These are phyloP conservation scores for Pythium pyrilobum DNA, from an alignment of 352 stramenopile genomes.

Conservation along the genomic window DNA sequence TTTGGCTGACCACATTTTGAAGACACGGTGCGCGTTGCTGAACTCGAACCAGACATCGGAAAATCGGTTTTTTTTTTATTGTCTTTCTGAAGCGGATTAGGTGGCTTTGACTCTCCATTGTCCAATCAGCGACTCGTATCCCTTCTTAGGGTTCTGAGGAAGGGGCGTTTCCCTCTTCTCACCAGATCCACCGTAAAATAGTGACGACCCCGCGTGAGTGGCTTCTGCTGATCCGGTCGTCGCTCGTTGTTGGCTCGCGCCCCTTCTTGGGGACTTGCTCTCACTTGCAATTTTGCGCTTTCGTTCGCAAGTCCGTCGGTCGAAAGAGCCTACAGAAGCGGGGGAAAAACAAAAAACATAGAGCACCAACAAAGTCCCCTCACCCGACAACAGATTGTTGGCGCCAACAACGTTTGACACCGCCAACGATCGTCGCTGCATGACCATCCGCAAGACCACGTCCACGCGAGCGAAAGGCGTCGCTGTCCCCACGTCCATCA, in stretches of 20 bases:
- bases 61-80: too few species aligned
- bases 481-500: neutral
- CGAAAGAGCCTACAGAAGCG: neutral
- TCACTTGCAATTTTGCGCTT: slow-evolving; percentile 15
- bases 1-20: too few species aligned
- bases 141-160: slow-evolving; percentile 12
- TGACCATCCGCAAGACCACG: slow-evolving; percentile 20
- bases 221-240: neutral
- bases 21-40: too few species aligned
- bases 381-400: too few species aligned
- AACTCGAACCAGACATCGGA: too few species aligned
- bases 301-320: slow-evolving; percentile 7
- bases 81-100: neutral
- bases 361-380: neutral
- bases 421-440: neutral
- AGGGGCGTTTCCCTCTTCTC: too few species aligned
- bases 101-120: neutral
- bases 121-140: neutral
- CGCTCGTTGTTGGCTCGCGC: slow-evolving; percentile 10
- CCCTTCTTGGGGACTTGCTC: slow-evolving; percentile 5
- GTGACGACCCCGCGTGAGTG: slow-evolving; percentile 1
- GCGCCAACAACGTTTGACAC: neutral
- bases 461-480: neutral
- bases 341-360: neutral
- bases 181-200: too few species aligned